These are phyloP conservation scores for Paramecium pentaurelia DNA, from an alignment of 73 alveolate genomes.

Conservation along the genomic window DNA sequence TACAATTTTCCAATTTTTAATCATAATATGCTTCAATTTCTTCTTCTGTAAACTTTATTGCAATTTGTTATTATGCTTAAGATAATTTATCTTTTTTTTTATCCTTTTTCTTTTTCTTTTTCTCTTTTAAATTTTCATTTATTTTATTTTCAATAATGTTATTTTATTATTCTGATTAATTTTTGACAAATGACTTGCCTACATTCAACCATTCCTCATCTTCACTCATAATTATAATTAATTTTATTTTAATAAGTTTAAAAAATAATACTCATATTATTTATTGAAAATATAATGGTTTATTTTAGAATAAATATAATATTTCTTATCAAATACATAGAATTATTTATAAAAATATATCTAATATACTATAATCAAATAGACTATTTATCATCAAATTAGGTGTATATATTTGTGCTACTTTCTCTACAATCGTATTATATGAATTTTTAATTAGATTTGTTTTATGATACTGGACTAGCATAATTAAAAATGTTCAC, in stretches of 20 bases:
- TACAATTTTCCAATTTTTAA: background rate
- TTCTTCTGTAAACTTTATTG: background rate
- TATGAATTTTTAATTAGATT: background rate
- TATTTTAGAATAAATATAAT: too few species aligned
- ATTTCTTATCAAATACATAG: too few species aligned
- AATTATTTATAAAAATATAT: background rate
- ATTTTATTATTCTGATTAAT: background rate
- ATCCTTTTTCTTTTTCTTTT: conserved; percentile 34
- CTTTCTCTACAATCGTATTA: background rate
- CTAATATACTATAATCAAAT: background rate
- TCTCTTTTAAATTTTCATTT: background rate
- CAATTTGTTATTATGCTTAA: background rate
- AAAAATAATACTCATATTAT: background rate
- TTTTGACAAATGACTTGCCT: background rate
- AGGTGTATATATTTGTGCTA: background rate
- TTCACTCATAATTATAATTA: background rate
- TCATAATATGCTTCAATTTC: background rate
- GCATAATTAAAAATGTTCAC: background rate
- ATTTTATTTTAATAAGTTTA: background rate
- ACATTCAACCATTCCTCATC: background rate
- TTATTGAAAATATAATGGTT: too few species aligned
- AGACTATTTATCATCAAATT: background rate
- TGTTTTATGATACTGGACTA: background rate
- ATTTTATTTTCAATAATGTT: background rate
- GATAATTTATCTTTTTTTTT: conserved; percentile 8